Percentiles rank a stretch among this genome's conserved stretches.
These are phyloP conservation scores for Spathaspora girioi DNA, from an alignment of 805 yeast species.

Conservation along the genomic window DNA sequence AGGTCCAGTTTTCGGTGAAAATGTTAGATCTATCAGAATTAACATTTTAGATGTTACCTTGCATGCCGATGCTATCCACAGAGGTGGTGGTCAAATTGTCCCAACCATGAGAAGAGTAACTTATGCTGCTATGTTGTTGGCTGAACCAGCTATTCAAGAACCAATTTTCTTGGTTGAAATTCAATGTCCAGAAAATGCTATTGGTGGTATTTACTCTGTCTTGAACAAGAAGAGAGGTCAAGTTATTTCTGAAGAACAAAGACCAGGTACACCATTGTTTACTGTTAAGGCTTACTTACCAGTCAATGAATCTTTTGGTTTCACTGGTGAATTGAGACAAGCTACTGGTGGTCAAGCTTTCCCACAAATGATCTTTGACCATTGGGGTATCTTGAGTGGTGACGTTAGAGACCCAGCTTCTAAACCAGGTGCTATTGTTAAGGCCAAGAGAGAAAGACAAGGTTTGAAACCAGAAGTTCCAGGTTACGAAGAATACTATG, in stretches of 20 bases:
- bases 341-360: constrained; percentile 99
- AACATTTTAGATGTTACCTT: constrained; percentile 98
- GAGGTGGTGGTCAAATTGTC: constrained; percentile 99
- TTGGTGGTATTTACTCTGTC: constrained; percentile 99
- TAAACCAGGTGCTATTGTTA: constrained; percentile 60
- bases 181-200: constrained; percentile 98
- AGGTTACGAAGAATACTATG: constrained; percentile 99
- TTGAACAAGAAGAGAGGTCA: constrained; percentile 99
- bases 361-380: constrained; percentile 99
- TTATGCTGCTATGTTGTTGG: constrained; percentile 95
- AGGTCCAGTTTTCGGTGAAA: constrained; percentile 98
- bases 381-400: constrained; percentile 90
- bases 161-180: constrained; percentile 99
- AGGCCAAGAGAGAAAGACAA: constrained; percentile 80
- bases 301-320: constrained; percentile 99
- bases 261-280: constrained; percentile 99
- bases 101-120: constrained; percentile 99
- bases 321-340: constrained; percentile 98
- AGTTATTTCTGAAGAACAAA: constrained; percentile 98
- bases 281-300: constrained; percentile 99
- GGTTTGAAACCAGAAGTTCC: constrained; percentile 98
- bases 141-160: constrained; percentile 98
- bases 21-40: constrained; percentile 91
- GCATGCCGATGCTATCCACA: constrained; percentile 99
- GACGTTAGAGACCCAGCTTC: constrained; percentile 86